Evolutionary conservation across 148 eudicot genomes (phyloP).

Genomic region (Simmondsia chinensis): DNA sequence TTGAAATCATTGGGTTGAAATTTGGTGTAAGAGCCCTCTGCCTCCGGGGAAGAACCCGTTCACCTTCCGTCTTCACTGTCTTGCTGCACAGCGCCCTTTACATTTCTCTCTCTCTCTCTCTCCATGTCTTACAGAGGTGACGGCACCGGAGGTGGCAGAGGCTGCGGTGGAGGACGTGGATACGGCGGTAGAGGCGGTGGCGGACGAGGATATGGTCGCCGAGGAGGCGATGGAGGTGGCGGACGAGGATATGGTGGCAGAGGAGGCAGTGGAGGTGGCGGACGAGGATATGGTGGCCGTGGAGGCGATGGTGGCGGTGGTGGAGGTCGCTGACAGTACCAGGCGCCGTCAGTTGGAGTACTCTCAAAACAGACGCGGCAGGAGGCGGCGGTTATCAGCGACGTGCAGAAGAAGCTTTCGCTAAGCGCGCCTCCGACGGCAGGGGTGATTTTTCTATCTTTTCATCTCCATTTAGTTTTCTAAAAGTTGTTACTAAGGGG

Average conservation of each 20-base stretch:
- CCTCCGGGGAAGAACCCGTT: too few relatives aligned
- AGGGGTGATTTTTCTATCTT: slow-evolving; percentile 24
- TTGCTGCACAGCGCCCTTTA: not conserved
- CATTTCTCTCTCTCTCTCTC: not conserved
- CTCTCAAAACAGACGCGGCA: slow-evolving; percentile 4
- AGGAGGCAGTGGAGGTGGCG: slow-evolving; percentile 7
- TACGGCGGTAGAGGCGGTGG: slow-evolving; percentile 1
- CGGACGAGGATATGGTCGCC: slow-evolving; percentile 4
- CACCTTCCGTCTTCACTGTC: not conserved
- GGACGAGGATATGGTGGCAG: slow-evolving; percentile 11
- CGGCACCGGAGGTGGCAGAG: slow-evolving; percentile 6
- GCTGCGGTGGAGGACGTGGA: slow-evolving; percentile 12
- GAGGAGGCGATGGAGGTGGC: slow-evolving; percentile 14
- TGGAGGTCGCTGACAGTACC: slow-evolving; percentile 1
- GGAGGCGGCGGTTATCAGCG: slow-evolving; percentile 3
- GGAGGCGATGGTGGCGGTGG: slow-evolving; percentile 8
- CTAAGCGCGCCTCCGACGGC: slow-evolving; percentile 28
- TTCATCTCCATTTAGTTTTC: not conserved
- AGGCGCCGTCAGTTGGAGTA: slow-evolving; percentile 3
- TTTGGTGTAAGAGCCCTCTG: too few relatives aligned
- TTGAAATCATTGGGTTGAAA: too few relatives aligned
- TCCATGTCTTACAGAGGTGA: slow-evolving; percentile 24
- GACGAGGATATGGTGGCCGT: not conserved
- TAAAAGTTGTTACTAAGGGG: not conserved
- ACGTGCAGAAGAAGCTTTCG: not conserved